Conservation (phyloP, 306 rosid species). For the Trifolium fragiferum region DNA sequence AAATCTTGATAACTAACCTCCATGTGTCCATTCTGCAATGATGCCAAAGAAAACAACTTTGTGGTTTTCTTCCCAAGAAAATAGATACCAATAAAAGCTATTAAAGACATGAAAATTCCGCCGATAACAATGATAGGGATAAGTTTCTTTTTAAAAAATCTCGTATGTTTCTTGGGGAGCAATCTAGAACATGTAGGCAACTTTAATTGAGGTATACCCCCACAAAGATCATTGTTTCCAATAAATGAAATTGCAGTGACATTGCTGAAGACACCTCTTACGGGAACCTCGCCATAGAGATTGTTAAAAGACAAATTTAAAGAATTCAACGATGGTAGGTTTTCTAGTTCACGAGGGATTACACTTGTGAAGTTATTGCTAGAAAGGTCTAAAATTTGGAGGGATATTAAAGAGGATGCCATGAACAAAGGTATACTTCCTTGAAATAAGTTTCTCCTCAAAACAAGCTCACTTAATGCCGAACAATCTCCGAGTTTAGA, state of each 20-base stretch:
- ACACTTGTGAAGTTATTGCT: slow-evolving; percentile 40
- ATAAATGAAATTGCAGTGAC: slow-evolving; percentile 17
- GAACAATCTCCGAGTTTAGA: slow-evolving; percentile 16
- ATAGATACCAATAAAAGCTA: neutral
- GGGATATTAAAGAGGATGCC: slow-evolving; percentile 20
- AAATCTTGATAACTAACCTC: neutral
- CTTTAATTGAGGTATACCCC: slow-evolving; percentile 44
- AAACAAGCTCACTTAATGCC: neutral
- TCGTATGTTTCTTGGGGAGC: neutral
- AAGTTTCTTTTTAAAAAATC: neutral
- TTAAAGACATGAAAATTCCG: neutral
- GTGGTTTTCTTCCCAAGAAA: slow-evolving; percentile 4
- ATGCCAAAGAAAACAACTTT: neutral
- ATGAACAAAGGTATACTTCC: slow-evolving; percentile 38
- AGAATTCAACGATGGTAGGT: neutral
- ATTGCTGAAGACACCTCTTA: slow-evolving; percentile 41
- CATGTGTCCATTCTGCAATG: neutral
- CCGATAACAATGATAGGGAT: slow-evolving; percentile 12
- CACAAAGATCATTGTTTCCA: slow-evolving; percentile 47
- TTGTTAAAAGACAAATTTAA: slow-evolving; percentile 49
- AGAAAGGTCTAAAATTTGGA: slow-evolving; percentile 40
- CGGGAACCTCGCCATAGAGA: slow-evolving; percentile 52
- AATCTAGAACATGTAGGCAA: slow-evolving; percentile 14
- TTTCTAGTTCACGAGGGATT: slow-evolving; percentile 33
- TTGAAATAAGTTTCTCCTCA: slow-evolving; percentile 14